These are phyloP conservation scores for Acaromyces ingoldii DNA, from an alignment of 1,284 basidiomycete genomes.

Conservation along the genomic window DNA sequence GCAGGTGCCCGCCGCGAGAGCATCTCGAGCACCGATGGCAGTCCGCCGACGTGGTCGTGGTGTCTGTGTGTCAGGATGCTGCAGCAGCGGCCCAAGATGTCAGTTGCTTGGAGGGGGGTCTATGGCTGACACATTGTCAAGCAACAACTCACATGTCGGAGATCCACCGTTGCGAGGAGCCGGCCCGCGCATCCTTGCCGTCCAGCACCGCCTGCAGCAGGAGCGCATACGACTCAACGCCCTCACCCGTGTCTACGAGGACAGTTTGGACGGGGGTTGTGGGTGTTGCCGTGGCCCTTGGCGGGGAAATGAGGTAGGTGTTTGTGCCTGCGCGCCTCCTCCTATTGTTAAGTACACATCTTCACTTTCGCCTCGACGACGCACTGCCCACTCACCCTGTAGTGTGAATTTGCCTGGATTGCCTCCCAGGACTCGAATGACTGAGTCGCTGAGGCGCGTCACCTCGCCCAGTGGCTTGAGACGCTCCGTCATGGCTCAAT, in stretches of 20 bases:
- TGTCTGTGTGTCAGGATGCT: slow-evolving; percentile 90
- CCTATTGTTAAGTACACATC: neutral
- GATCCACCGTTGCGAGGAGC: slow-evolving; percentile 12
- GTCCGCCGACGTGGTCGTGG: slow-evolving; percentile 75
- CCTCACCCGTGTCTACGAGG: slow-evolving; percentile 85
- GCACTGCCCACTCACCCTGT: slow-evolving; percentile 59
- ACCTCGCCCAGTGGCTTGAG: slow-evolving; percentile 16
- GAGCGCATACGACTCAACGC: slow-evolving; percentile 65
- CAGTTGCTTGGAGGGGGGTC: neutral
- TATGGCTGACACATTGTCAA: neutral
- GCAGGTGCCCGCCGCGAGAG: slow-evolving; percentile 57
- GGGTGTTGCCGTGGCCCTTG: slow-evolving; percentile 16
- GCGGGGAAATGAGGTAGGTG: slow-evolving; percentile 73
- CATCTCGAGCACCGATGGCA: slow-evolving; percentile 66
- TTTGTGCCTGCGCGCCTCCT: slow-evolving; percentile 76
- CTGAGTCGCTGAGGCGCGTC: slow-evolving; percentile 18
- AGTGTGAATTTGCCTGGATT: slow-evolving; percentile 88
- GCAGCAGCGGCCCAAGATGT: slow-evolving; percentile 59
- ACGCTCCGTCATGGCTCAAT: slow-evolving; percentile 22
- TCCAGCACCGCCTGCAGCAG: slow-evolving; percentile 62
- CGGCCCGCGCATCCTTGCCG: slow-evolving; percentile 16
- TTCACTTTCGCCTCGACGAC: too few relatives aligned
- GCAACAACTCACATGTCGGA: slow-evolving; percentile 23
- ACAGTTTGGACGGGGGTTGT: slow-evolving; percentile 61
- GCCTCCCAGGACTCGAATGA: slow-evolving; percentile 59